A percentile compares a stretch with the other conserved stretches of the same genome.
Evolutionary conservation across 2,329 filamentous ascomycete species (phyloP).

Genomic region (Tympanopsis confertula): DNA sequence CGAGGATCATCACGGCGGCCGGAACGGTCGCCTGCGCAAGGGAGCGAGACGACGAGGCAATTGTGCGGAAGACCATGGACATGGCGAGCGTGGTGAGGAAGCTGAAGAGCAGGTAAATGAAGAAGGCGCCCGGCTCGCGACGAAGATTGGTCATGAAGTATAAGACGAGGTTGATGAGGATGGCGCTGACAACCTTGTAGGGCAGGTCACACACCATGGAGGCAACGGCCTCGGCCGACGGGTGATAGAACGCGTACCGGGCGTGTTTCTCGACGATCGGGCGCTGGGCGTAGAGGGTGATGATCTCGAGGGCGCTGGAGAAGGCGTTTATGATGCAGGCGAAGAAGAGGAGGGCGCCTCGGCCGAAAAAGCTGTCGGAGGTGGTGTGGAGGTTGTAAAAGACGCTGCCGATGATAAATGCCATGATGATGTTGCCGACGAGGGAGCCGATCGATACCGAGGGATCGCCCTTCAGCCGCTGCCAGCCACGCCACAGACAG

Average conservation of each 20-base stretch:
- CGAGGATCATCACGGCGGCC: constrained; percentile 65
- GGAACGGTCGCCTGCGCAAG: constrained; percentile 81
- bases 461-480: constrained; percentile 46
- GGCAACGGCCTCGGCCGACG: constrained; percentile 71
- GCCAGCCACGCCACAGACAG: constrained; percentile 50
- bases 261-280: constrained; percentile 75
- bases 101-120: constrained; percentile 64
- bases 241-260: constrained; percentile 71
- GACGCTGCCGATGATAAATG: constrained; percentile 68
- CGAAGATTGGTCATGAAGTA: constrained; percentile 68
- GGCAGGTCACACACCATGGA: constrained; percentile 71
- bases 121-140: constrained; percentile 64
- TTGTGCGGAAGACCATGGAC: constrained; percentile 67
- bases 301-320: constrained; percentile 70
- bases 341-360: constrained; percentile 73
- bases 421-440: constrained; percentile 54
- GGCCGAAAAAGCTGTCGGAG: constrained; percentile 64
- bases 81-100: constrained; percentile 59
- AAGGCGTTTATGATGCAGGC: constrained; percentile 78
- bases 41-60: constrained; percentile 65
- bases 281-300: constrained; percentile 62
- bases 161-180: constrained; percentile 63
- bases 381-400: constrained; percentile 60
- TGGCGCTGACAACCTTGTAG: constrained; percentile 59
- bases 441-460: constrained; percentile 64